Percentiles rank a stretch among this genome's conserved stretches.
phyloP scores from a whole-genome alignment of 306 rosid genomes.

The Ammopiptanthus mongolicus region DNA sequence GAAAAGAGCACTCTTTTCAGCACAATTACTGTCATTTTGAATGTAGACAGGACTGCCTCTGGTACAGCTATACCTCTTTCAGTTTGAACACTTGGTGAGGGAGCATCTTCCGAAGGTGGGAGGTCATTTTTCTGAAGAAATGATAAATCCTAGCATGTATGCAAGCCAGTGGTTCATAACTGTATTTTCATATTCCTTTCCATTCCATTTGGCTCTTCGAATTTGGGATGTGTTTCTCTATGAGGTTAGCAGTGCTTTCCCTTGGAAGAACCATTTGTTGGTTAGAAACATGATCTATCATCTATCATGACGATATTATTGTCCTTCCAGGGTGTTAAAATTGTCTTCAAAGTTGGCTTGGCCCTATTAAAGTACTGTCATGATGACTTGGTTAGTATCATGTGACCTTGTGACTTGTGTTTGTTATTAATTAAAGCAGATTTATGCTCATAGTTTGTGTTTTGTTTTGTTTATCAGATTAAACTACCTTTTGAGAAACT shows the following conservation, averaged over 20 bases:
- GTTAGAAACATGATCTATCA: neutral
- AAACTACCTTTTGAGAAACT: slow-evolving; percentile 93
- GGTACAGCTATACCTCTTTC: slow-evolving; percentile 89
- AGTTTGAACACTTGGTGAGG: slow-evolving; percentile 66
- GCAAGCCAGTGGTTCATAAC: slow-evolving; percentile 99
- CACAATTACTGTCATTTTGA: slow-evolving; percentile 16
- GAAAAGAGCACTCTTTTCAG: neutral
- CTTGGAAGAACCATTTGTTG: slow-evolving; percentile 9
- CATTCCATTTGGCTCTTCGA: slow-evolving; percentile 95
- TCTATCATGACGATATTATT: slow-evolving; percentile 4
- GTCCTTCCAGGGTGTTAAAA: slow-evolving; percentile 75
- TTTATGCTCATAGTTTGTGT: slow-evolving; percentile 18
- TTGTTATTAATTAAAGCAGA: slow-evolving; percentile 1
- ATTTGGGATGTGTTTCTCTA: slow-evolving; percentile 95
- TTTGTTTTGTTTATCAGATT: slow-evolving; percentile 41
- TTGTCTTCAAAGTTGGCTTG: slow-evolving; percentile 91
- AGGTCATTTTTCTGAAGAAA: slow-evolving; percentile 79
- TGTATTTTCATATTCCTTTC: slow-evolving; percentile 94
- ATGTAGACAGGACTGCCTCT: slow-evolving; percentile 85
- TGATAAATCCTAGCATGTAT: slow-evolving; percentile 99
- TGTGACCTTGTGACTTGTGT: slow-evolving; percentile 1
- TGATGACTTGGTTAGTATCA: slow-evolving; percentile 84
- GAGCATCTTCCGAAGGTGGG: slow-evolving; percentile 88
- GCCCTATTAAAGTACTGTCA: slow-evolving; percentile 86
- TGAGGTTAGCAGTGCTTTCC: slow-evolving; percentile 60